Base-by-base conservation (phyloP, 2,329 filamentous ascomycete genomes). In the Diaporthe australafricana region DNA sequence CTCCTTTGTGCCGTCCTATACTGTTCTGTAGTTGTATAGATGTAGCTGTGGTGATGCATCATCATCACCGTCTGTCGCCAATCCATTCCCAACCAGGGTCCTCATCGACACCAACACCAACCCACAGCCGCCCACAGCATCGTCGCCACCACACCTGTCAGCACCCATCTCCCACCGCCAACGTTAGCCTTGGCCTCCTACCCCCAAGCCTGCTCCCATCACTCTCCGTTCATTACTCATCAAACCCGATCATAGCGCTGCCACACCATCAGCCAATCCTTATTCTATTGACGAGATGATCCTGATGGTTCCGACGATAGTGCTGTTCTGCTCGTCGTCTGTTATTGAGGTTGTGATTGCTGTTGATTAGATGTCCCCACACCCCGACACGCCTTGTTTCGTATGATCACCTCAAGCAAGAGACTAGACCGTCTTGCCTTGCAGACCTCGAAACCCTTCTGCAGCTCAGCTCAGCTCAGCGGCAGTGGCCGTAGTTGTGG, bases 331-430 rank as follows among this genome's bases (percentile, higher is more conserved):
- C 20, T 57, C 35, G 5, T 30, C 14, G 35, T 30, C 40, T 67
- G 45, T 25, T 52, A 25, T 14, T n/a, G 30, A 52, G 45, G 50
- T 32, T 16, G 11, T 27, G 14, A 25, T 30, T 8, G 50, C 20
- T 16, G 25, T 20, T 53, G 16, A 25, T n/a, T 27, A 17, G 35
- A 27, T 20, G 16, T 14, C 32, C 30, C 20, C 17, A 57, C n/a
- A 47, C 22, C 50, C 22, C 48, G 38, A 40, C 42, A 48, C 66
- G 32, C 52, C 40, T 20, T 25, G 42, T 57, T 50, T 40, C 66
- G 52, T 45, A 42, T 60, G 22, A 57, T 60, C 42, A 42, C 45
- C 53, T 60, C 66, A 40, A n/a, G 52, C 66, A 27, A 42, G 45
- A 57, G 53, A 40, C 42, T 47, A 38, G 52, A 5, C 32, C 5